phyloP scores from a whole-genome alignment of 495 filamentous ascomycete species.

The Filosporella fistucella region DNA sequence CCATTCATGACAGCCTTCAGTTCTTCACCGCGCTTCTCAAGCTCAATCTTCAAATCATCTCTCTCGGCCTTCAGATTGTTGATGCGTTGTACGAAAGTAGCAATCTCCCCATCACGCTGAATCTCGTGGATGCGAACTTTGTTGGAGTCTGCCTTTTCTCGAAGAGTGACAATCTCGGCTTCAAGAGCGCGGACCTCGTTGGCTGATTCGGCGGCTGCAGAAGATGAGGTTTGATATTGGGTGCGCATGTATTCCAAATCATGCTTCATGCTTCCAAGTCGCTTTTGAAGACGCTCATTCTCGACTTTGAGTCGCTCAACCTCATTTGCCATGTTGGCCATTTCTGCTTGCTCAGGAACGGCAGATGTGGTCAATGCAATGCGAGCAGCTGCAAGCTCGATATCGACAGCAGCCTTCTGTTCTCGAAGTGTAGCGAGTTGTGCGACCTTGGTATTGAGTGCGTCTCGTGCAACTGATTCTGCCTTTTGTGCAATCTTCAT shows the following conservation, averaged over 20 bases:
- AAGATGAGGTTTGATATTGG: conserved; percentile 21
- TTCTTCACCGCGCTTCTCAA: conserved; percentile 42
- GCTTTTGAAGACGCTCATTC: conserved; percentile 17
- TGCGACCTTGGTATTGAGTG: conserved; percentile 9
- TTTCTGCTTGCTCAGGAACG: conserved; percentile 15
- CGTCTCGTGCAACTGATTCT: not conserved
- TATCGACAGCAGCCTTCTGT: conserved; percentile 3
- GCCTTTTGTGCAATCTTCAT: not conserved
- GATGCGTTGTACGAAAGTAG: conserved; percentile 48
- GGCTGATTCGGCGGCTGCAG: conserved; percentile 3
- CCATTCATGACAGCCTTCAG: conserved; percentile 13
- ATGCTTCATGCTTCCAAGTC: not conserved
- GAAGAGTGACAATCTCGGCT: not conserved
- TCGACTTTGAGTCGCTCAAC: conserved; percentile 1
- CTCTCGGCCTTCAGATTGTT: conserved; percentile 66
- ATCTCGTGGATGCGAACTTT: conserved; percentile 16
- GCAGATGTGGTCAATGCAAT: conserved; percentile 1
- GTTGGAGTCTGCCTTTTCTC: conserved; percentile 10
- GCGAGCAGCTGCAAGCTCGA: conserved; percentile 12
- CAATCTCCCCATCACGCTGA: conserved; percentile 3
- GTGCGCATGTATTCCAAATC: conserved; percentile 18
- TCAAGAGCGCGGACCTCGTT: conserved; percentile 6
- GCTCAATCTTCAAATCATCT: conserved; percentile 61
- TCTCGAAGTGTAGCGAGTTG: conserved; percentile 15
- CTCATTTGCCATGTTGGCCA: conserved; percentile 10